Base-by-base conservation (phyloP, 768 basidiomycete species). In the Pulveroboletus sp. region DNA sequence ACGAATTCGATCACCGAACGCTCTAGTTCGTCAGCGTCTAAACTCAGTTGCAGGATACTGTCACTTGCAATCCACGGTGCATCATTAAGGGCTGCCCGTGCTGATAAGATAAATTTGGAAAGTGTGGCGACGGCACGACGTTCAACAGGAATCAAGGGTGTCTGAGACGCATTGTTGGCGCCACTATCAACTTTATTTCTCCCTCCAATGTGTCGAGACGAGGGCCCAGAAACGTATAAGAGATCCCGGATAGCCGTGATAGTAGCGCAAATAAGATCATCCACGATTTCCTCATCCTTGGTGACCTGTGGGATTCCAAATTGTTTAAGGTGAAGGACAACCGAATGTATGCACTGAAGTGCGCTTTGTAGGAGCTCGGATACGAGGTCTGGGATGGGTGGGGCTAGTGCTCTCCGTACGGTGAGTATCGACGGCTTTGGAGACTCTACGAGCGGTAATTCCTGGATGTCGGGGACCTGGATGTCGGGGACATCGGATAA, bases 41-140 rank as follows among this genome's bases (percentile, higher is more conserved):
- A 73, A 56, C 82, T 80, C 57, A 89, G 85, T 35, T 86, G 79
- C 3, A 53, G 57, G 5, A 67, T 56, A 15, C 45, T 52, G 24
- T 64, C 59, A 21, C 26, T 51, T 9, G 36, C 24, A 11, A 33
- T 57, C 69, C 67, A 64, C 0, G 66, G 62, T 2, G 57, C 68
- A 46, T 67, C 57, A 45, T 76, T 80, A 3, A 85, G 74, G 64
- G 88, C 82, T 2, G 93, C 92, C 26, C 93, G 83, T 1, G 89
- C 83, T 9, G 88, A 90, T 2, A 94, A 76, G 31, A 94, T 85
- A 27, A 96, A 80, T 62, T 93, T 86, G 33, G 90, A 93, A 4
- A 94, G 75, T 0, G 90, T 92, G 0, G 90, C 89, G 5, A 90
- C 86, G 17, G 92, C 83, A 51, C 88, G 88, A 46, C 89, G 76